Base-by-base conservation (phyloP, 306 rosid species). In the Cicer cuneatum region DNA sequence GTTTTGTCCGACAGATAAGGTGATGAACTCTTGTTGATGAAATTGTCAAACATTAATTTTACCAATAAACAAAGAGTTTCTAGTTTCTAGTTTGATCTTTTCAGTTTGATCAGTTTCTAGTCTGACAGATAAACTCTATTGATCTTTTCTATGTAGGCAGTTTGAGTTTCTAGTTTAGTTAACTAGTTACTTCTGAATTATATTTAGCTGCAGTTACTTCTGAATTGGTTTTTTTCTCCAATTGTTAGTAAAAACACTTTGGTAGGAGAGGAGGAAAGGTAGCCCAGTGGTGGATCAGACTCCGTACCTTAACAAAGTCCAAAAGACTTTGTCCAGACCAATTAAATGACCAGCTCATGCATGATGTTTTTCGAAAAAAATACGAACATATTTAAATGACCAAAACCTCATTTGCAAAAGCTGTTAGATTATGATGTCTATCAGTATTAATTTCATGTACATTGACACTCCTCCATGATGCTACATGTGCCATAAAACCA, bases 1-100 rank as follows among this genome's bases (percentile, higher is more conserved):
- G 82, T 72, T 79, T 87, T 42, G 73, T 75, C 85, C 37, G 87
- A 94, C 89, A 0, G 90, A 90, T 66, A 85, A 87, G 95, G 98
- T 94, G 71, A 81, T 81, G 66, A 59, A 66, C 15, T 72, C 69
- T 71, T 54, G 61, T 69, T n/a, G 56, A 73, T 62, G 41, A 46
- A 37, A 40, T 35, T 12, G 49, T 53, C 8, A 64, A 53, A 65
- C 39, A 41, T 53, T 16, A 65, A 13, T 54, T 45, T 79, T 72
- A 18, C 74, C 39, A n/a, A 38, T 46, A 45, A 54, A 42, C 62
- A 39, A 3, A 46, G 40, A 33, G 57, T n/a, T n/a, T n/a, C n/a
- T n/a, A n/a, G n/a, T n/a, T n/a, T n/a, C n/a, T n/a, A n/a, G n/a
- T n/a, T n/a, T n/a, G n/a, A n/a, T n/a, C n/a, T n/a, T n/a, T n/a